Evolutionary conservation across 2,329 filamentous ascomycete genomes (phyloP).

Genomic region (Arthrobotrys entomopaga): DNA sequence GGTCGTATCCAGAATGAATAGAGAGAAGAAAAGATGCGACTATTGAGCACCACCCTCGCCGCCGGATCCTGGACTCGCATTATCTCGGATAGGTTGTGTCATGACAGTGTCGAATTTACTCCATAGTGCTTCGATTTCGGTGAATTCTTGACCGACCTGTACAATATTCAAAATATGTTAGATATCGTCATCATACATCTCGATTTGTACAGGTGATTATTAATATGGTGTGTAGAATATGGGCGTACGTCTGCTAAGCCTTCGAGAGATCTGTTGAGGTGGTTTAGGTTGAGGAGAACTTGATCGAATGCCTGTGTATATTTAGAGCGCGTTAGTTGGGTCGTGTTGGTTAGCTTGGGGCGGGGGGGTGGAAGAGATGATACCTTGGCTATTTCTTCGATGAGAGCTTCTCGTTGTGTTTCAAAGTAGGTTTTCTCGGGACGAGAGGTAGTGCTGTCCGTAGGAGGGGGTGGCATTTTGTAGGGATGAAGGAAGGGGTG

Average conservation of each 20-base stretch:
- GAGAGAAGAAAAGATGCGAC: neutral
- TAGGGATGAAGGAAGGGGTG: neutral
- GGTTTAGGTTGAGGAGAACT: constrained; percentile 53
- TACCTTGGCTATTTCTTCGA: constrained; percentile 53
- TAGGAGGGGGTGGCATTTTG: constrained; percentile 31
- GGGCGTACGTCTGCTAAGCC: constrained; percentile 49
- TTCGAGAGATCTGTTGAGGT: constrained; percentile 53
- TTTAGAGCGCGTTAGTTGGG: neutral
- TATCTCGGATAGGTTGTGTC: constrained; percentile 24
- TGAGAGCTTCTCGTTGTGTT: constrained; percentile 46
- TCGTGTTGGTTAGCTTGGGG: neutral
- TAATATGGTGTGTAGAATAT: neutral
- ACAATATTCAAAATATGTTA: neutral
- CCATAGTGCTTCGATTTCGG: constrained; percentile 50
- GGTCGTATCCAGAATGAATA: too few species aligned
- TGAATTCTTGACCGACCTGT: constrained; percentile 54
- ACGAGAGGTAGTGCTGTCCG: constrained; percentile 35
- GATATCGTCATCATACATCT: constrained; percentile 9
- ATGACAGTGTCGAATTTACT: constrained; percentile 54
- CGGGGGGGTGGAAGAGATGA: neutral
- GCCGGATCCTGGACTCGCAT: constrained; percentile 26
- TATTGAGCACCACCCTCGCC: constrained; percentile 33
- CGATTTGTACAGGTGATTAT: neutral
- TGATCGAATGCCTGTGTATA: constrained; percentile 45
- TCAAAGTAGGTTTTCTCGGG: constrained; percentile 53